Evolutionary conservation across 345 rosid species (phyloP).

Genomic region (Linum tenue): DNA sequence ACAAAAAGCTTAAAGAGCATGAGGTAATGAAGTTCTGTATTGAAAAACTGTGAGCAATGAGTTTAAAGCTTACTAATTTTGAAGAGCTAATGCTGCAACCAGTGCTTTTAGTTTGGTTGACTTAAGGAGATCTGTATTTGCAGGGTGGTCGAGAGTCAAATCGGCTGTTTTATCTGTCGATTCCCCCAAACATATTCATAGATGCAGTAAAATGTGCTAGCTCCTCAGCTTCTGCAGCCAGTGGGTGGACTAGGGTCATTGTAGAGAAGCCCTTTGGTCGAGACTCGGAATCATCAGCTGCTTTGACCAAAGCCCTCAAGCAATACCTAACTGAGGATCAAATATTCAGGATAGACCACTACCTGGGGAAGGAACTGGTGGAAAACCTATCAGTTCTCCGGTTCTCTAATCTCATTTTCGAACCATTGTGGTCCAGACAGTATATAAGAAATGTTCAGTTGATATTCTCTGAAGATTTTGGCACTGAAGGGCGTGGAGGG

Average conservation of each 20-base stretch:
- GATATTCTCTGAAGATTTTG: constrained; percentile 92
- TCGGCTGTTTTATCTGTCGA: constrained; percentile 89
- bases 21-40: constrained; percentile 45
- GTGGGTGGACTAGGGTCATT: constrained; percentile 96
- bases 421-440: constrained; percentile 92
- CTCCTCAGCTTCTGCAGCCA: constrained; percentile 72
- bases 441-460: constrained; percentile 84
- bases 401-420: constrained; percentile 93
- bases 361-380: constrained; percentile 93
- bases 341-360: constrained; percentile 96
- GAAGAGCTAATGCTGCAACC: background rate
- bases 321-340: constrained; percentile 80
- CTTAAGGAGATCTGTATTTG: constrained; percentile 7
- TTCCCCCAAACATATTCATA: constrained; percentile 89
- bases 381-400: constrained; percentile 93
- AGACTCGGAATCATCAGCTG: constrained; percentile 90
- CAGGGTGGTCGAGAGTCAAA: constrained; percentile 74
- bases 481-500: constrained; percentile 99
- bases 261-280: constrained; percentile 99
- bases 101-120: constrained; percentile 43
- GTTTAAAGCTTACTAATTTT: background rate
- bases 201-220: constrained; percentile 95
- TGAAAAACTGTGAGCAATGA: too few species aligned
- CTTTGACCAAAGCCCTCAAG: constrained; percentile 70
- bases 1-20: constrained; percentile 71